Evolutionary conservation across 2,329 filamentous ascomycete species (phyloP), one percentile per base, ranked within the genome.

Genomic region (Cadophora sp.): DNA sequence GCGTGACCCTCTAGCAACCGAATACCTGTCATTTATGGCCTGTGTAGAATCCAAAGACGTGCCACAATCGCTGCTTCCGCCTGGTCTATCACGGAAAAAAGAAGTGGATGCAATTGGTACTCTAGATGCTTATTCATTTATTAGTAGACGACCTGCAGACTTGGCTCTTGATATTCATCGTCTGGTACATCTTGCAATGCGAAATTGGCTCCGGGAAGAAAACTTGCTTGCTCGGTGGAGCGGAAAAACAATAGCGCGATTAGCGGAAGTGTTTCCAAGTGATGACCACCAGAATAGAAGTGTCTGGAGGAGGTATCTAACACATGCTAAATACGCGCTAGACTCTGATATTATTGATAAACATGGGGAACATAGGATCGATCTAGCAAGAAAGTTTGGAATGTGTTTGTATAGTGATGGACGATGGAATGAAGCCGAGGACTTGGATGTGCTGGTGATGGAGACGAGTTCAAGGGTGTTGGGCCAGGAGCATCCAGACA

Each of bases 41-140:
- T 79, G 73, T 24, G 78, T 84, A 27, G 77, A 82, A 66, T 74
- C 78, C 0, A 80, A 80, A 66, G 76, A 76, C 0, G 80, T 83
- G 53, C 78, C 81, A 1, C 69, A 68, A 24, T 77, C 77, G 0
- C 68, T 83, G 0, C 67, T 79, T 9, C 79, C 80, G 0, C 33
- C 60, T 1, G 59, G 59, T 18, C 13, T 14, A 20, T 66, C 65
- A 0, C 36, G 47, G 18, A 65, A 64, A 22, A 63, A 71, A 39
- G 53, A 59, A 30, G 48, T 59, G 1, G 59, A 66, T 7, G 70
- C 69, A 30, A 65, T 74, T 36, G 66, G 70, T n/a, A 66, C 61
- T 6, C 53, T 74, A 1, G 43, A 59, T 4, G 65, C 68, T 8
- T 73, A 71, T 63, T 69, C 66, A 6, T 73, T 73, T 61, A 67